Base-by-base conservation (phyloP, 345 rosid genomes). In the Microthlaspi erraticum region DNA sequence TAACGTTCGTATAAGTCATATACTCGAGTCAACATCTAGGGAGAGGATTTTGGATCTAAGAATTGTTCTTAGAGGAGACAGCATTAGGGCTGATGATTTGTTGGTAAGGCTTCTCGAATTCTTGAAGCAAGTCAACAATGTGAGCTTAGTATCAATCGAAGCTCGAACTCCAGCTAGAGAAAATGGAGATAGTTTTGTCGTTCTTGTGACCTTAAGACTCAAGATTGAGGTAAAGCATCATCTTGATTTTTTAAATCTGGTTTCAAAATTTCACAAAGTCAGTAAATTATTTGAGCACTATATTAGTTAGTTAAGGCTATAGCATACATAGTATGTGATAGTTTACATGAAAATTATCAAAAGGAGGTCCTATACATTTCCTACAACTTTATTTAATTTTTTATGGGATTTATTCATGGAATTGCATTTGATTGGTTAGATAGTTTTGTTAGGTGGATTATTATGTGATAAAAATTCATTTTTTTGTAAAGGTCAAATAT, bases 71-170 rank as follows among this genome's bases (percentile, higher is more conserved):
- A 78, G 87, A 60, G 87, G 80, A 74, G 82, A 85, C 48, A 36
- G 68, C 45, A 17, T 76, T 23, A 55, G 73, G 2, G 62, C 33
- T 57, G 36, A 48, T 33, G 83, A 82, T 29, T 16, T 84, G 77
- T 73, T 79, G 41, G 82, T 84, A 74, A 78, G 79, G 12, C 72
- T 92, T 32, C 75, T 92, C 2, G 88, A 92, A 66, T 87, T 92
- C 81, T 65, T 90, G 81, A 88, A 80, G 70, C 83, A 60, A 59
- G 75, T 63, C 56, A 64, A 57, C 37, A 80, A 81, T 74, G 81
- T 85, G 51, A 85, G 78, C 72, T 57, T 87, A 76, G 31, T 83
- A 58, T 82, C 92, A 70, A 63, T 86, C 14, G 84, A 88, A 41
- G 84, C 89, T 72, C 72, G 56, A 62, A 73, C 86, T 33, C 75